A percentile compares a stretch with the other conserved stretches of the same genome.
phyloP scores from a whole-genome alignment of 441 rosid species.

The Euphorbia schlechtendalii region DNA sequence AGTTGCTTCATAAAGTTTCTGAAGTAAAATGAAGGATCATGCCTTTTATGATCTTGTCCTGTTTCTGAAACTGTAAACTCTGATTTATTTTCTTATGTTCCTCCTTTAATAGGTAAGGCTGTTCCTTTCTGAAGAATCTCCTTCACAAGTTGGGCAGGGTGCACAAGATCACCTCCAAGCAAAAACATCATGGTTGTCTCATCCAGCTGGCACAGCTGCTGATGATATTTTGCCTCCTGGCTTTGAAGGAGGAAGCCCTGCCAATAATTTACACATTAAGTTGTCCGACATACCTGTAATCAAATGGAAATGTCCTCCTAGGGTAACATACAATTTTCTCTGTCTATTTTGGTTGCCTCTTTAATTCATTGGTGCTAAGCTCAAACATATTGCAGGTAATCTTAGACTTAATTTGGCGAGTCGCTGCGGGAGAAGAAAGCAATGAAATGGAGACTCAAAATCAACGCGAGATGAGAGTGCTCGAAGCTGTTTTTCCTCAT shows the following conservation, averaged over 20 bases:
- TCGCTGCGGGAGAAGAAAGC: slow-evolving; percentile 62
- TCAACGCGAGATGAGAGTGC: slow-evolving; percentile 43
- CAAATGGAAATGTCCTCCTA: slow-evolving; percentile 68
- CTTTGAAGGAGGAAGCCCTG: slow-evolving; percentile 63
- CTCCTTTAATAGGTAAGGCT: slow-evolving; percentile 52
- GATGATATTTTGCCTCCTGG: slow-evolving; percentile 91
- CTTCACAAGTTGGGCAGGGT: slow-evolving; percentile 75
- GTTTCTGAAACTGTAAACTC: not conserved
- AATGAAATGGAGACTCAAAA: slow-evolving; percentile 37
- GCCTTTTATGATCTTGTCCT: not conserved
- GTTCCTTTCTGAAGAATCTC: slow-evolving; percentile 82
- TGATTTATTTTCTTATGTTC: slow-evolving; percentile 16
- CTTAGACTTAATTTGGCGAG: slow-evolving; percentile 33
- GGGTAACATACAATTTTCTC: slow-evolving; percentile 33
- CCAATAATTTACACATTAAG: slow-evolving; percentile 43
- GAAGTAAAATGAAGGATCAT: not conserved
- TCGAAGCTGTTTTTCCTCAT: slow-evolving; percentile 63
- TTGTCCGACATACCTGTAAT: slow-evolving; percentile 61
- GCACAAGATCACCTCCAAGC: slow-evolving; percentile 96
- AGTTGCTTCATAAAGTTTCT: not conserved
- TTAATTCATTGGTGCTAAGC: slow-evolving; percentile 22
- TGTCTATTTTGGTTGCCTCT: not conserved
- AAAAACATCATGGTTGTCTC: slow-evolving; percentile 50
- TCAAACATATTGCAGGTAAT: slow-evolving; percentile 37
- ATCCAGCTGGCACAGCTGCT: slow-evolving; percentile 34